Conservation (phyloP, 1,139 yeast genomes). For the Kurtzmaniella natalensis region DNA sequence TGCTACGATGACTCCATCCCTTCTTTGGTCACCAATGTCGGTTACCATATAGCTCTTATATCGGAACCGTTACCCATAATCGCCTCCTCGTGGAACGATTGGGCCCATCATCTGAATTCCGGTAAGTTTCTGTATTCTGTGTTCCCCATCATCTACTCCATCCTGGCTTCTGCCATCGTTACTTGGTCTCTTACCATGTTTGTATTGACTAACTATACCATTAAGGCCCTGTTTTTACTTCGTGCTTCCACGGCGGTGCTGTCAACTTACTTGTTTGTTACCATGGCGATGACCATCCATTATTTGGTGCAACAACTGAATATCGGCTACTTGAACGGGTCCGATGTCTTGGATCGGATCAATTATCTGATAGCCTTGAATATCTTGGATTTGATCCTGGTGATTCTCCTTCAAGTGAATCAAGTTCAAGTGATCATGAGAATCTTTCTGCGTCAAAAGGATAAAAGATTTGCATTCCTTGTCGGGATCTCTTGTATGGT, state of each 20-base stretch:
- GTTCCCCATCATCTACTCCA: slow-evolving; percentile 57
- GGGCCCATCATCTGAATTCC: slow-evolving; percentile 21
- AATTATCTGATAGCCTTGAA: slow-evolving; percentile 47
- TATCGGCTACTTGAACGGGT: slow-evolving; percentile 54
- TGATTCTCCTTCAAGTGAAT: slow-evolving; percentile 58
- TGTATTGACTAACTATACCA: slow-evolving; percentile 56
- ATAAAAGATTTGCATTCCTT: slow-evolving; percentile 61
- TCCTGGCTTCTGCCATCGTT: slow-evolving; percentile 62
- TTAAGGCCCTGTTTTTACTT: slow-evolving; percentile 48
- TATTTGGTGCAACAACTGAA: slow-evolving; percentile 47
- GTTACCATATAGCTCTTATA: slow-evolving; percentile 24
- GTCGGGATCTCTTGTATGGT: slow-evolving; percentile 57
- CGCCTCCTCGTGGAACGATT: slow-evolving; percentile 36
- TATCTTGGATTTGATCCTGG: slow-evolving; percentile 60
- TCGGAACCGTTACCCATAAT: slow-evolving; percentile 36
- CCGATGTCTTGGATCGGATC: slow-evolving; percentile 43
- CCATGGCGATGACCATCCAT: slow-evolving; percentile 45
- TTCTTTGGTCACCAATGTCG: slow-evolving; percentile 38
- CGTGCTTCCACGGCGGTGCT: slow-evolving; percentile 45
- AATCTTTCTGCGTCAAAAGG: slow-evolving; percentile 64
- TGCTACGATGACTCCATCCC: slow-evolving; percentile 40
- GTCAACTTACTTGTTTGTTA: slow-evolving; percentile 49
- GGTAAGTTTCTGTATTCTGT: slow-evolving; percentile 55
- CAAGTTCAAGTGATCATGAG: slow-evolving; percentile 77
- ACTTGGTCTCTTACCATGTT: slow-evolving; percentile 61